Evolutionary conservation across 2,329 filamentous ascomycete species (phyloP).

Genomic region (Claviceps spartinae): DNA sequence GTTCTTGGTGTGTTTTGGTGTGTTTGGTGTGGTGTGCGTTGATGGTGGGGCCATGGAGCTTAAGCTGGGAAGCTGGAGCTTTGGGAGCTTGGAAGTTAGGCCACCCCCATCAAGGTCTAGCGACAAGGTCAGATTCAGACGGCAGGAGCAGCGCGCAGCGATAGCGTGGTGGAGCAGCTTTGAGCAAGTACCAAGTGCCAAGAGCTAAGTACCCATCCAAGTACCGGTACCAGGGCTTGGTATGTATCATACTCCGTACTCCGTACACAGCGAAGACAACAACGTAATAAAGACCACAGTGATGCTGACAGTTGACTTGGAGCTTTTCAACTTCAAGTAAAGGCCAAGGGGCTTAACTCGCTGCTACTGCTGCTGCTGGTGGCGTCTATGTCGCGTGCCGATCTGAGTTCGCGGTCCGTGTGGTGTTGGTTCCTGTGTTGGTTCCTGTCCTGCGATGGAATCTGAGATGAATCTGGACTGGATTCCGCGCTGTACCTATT

Average conservation of each 20-base stretch:
- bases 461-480: too few species aligned
- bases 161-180: neutral
- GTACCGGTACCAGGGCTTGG: neutral
- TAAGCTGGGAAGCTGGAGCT: neutral
- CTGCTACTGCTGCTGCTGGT: too few species aligned
- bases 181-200: neutral
- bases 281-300: too few species aligned
- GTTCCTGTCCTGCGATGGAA: too few species aligned
- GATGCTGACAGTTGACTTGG: too few species aligned
- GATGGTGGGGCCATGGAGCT: neutral
- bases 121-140: neutral
- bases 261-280: too few species aligned
- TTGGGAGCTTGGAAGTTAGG: conserved; percentile 1
- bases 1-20: neutral
- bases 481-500: too few species aligned
- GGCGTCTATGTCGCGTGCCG: too few species aligned
- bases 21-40: neutral
- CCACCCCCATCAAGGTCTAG: neutral
- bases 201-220: neutral
- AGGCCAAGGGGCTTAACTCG: too few species aligned
- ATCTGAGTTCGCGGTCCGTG: neutral
- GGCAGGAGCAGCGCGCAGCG: neutral
- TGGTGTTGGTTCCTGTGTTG: neutral
- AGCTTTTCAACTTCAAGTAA: too few species aligned
- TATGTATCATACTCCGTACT: too few species aligned